These are phyloP conservation scores for Neonectria hederae DNA, from an alignment of 2,329 filamentous ascomycete species.

Conservation along the genomic window DNA sequence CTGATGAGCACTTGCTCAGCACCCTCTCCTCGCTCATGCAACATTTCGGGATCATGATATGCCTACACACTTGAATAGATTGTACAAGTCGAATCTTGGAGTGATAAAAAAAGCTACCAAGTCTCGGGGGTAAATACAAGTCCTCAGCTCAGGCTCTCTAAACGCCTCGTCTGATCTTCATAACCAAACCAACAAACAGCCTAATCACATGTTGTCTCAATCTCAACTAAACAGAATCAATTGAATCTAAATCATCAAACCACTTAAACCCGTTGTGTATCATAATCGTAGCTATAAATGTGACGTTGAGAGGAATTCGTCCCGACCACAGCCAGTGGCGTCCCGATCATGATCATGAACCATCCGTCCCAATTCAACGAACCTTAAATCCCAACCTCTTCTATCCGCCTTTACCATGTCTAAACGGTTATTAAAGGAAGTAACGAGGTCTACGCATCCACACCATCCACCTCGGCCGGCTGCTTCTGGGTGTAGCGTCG, in stretches of 20 bases:
- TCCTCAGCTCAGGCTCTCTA: background rate
- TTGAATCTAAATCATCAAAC: conserved; percentile 10
- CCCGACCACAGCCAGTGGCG: conserved; percentile 15
- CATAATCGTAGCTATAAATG: conserved; percentile 19
- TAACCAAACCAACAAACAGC: background rate
- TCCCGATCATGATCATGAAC: conserved; percentile 27
- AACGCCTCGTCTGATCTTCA: background rate
- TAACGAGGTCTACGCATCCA: conserved; percentile 8
- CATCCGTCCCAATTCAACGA: conserved; percentile 26
- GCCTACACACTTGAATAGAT: background rate
- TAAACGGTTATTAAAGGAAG: background rate
- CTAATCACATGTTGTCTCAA: background rate
- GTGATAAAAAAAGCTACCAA: background rate
- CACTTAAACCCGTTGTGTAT: conserved; percentile 12
- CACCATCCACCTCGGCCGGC: conserved; percentile 27
- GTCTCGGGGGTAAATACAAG: background rate
- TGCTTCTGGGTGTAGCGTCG: conserved; percentile 42
- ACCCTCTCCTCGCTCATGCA: background rate
- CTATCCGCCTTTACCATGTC: conserved; percentile 2
- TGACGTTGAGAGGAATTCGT: conserved; percentile 30
- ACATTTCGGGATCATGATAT: background rate
- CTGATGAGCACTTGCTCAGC: background rate
- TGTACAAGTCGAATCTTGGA: background rate
- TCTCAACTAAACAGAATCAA: background rate
- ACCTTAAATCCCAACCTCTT: background rate